These are phyloP conservation scores for Epichloe scottii DNA, from an alignment of 2,329 filamentous ascomycete species.

Conservation along the genomic window DNA sequence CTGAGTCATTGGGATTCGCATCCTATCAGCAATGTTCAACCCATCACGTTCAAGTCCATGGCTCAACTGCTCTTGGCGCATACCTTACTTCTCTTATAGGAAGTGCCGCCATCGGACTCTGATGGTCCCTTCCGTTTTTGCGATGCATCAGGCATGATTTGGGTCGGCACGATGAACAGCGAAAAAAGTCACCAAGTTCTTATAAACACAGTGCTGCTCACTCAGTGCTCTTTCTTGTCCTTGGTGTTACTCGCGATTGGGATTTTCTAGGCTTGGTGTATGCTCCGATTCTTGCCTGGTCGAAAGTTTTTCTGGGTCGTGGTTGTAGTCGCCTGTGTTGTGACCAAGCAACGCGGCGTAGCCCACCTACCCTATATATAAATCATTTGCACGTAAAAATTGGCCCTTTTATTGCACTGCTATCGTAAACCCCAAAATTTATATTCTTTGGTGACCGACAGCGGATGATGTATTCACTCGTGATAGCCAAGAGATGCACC, in stretches of 20 bases:
- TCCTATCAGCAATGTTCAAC: not conserved
- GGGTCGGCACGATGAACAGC: not conserved
- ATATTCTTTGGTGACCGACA: too few species aligned
- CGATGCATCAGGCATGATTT: constrained; percentile 18
- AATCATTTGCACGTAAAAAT: too few species aligned
- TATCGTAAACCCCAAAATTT: too few species aligned
- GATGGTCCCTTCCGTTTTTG: constrained; percentile 25
- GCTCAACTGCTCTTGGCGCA: constrained; percentile 1
- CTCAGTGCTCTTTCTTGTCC: too few species aligned
- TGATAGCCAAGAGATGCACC: too few species aligned
- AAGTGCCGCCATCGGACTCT: constrained; percentile 13
- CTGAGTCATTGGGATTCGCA: constrained; percentile 14
- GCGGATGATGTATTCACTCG: too few species aligned
- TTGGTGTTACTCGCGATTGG: too few species aligned
- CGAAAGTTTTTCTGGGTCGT: not conserved
- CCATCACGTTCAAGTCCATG: not conserved
- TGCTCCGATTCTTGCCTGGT: not conserved
- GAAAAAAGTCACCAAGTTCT: not conserved
- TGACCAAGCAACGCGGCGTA: not conserved
- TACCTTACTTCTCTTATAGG: constrained; percentile 30
- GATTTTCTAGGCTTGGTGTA: too few species aligned
- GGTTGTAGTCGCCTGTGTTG: not conserved
- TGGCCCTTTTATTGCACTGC: too few species aligned
- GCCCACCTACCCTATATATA: not conserved
- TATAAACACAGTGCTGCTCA: not conserved